phyloP scores from a whole-genome alignment of 495 filamentous ascomycete genomes.

The Penicillium coffeae region DNA sequence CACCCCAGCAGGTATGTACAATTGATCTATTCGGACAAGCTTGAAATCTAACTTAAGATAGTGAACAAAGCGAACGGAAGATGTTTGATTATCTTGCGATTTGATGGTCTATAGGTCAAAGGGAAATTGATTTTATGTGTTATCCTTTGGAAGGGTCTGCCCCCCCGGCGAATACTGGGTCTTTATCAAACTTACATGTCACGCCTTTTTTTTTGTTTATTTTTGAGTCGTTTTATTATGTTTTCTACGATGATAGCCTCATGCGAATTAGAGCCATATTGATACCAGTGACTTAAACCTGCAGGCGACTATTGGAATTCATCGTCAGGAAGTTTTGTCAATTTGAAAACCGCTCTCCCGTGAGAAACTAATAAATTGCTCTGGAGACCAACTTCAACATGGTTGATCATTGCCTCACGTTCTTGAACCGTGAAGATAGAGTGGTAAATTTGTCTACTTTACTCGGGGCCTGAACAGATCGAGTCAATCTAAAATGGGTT shows the following conservation, averaged over 20 bases:
- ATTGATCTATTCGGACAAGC: not conserved
- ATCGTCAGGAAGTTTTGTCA: not conserved
- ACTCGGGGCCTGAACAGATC: slow-evolving; percentile 55
- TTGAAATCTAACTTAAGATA: not conserved
- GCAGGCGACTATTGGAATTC: not conserved
- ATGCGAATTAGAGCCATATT: not conserved
- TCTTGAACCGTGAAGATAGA: slow-evolving; percentile 68
- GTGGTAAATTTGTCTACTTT: slow-evolving; percentile 62
- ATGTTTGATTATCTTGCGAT: not conserved
- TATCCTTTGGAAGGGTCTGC: not conserved
- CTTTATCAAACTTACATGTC: not conserved
- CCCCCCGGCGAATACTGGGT: not conserved
- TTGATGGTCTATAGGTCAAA: not conserved
- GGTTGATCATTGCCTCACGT: slow-evolving; percentile 13
- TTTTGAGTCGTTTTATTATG: not conserved
- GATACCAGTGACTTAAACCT: not conserved
- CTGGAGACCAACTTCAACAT: not conserved
- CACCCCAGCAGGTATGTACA: slow-evolving; percentile 72
- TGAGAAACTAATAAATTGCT: not conserved
- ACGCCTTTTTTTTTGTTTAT: not conserved
- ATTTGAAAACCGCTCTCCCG: not conserved
- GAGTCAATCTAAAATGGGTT: slow-evolving; percentile 57
- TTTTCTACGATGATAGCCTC: not conserved
- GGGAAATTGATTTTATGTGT: not conserved
- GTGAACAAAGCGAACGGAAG: slow-evolving; percentile 7